Evolutionary conservation across 2,329 filamentous ascomycete genomes (phyloP).

Genomic region (Cercospora zeae-maydis): DNA sequence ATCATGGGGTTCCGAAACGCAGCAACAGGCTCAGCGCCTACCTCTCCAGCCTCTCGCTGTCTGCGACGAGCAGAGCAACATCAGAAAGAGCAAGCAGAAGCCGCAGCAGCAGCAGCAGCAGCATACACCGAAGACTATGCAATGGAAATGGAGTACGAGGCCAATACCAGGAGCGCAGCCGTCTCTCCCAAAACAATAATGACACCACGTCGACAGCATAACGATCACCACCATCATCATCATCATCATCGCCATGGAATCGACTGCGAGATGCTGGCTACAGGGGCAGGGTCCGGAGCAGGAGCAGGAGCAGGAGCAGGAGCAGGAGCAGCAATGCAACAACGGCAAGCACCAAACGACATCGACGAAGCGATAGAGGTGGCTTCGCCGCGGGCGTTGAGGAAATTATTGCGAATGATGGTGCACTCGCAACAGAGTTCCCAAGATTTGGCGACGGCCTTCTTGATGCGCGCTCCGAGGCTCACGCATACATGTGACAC

Average conservation of each 20-base stretch:
- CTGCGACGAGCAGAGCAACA: conserved; percentile 1
- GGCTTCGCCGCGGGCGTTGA: conserved; percentile 9
- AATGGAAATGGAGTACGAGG: conserved; percentile 7
- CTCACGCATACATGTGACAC: not conserved
- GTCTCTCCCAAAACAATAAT: not conserved
- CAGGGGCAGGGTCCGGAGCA: not conserved
- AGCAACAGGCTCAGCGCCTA: not conserved
- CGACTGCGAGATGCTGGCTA: not conserved
- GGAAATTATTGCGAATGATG: conserved; percentile 15
- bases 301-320: not conserved
- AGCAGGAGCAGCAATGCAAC: not conserved
- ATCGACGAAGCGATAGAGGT: conserved; percentile 13
- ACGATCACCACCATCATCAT: not conserved
- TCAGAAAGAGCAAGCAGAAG: conserved; percentile 7
- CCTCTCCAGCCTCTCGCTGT: conserved; percentile 11
- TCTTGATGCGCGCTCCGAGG: not conserved
- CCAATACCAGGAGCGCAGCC: not conserved
- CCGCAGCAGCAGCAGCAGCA: not conserved
- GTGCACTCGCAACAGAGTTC: conserved; percentile 12
- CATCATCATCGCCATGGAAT: not conserved
- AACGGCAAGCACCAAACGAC: not conserved
- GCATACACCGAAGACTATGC: not conserved
- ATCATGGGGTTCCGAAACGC: conserved; percentile 3
- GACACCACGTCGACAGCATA: not conserved
- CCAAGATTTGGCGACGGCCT: conserved; percentile 8